Percentiles rank a stretch among this genome's conserved stretches.
Evolutionary conservation across 768 basidiomycete species (phyloP).

Genomic region (Daedaleopsis nitida): DNA sequence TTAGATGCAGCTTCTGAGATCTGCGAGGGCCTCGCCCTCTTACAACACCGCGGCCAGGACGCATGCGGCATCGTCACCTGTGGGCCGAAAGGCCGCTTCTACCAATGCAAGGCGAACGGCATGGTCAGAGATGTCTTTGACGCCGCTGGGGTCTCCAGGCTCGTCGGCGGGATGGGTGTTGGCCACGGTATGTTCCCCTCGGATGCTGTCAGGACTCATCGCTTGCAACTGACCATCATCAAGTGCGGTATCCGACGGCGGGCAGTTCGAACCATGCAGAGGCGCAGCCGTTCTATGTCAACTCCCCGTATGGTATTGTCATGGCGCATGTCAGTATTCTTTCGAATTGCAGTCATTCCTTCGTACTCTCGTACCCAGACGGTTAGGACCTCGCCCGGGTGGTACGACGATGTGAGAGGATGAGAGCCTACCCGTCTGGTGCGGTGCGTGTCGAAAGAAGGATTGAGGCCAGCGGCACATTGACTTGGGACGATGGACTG

Average conservation of each 20-base stretch:
- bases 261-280: constrained; percentile 96
- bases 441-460: no score
- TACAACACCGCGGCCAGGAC: constrained; percentile 98
- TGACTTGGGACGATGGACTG: no score
- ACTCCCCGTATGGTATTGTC: constrained; percentile 99
- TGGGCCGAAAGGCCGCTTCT: constrained; percentile 91
- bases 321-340: constrained; percentile 82
- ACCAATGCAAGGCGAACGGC: constrained; percentile 98
- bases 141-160: constrained; percentile 65
- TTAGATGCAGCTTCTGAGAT: constrained; percentile 84
- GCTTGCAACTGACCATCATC: neutral
- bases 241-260: constrained; percentile 97
- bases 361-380: neutral
- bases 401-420: no score
- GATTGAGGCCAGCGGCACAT: no score
- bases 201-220: neutral
- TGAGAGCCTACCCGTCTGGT: no score
- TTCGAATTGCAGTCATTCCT: neutral
- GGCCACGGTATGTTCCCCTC: constrained; percentile 77
- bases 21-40: constrained; percentile 89
- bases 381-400: neutral
- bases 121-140: constrained; percentile 99
- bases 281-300: constrained; percentile 99
- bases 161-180: constrained; percentile 95
- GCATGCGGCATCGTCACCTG: constrained; percentile 98